Evolutionary conservation across 1,139 yeast genomes (phyloP).

Genomic region (Candida smagusa): DNA sequence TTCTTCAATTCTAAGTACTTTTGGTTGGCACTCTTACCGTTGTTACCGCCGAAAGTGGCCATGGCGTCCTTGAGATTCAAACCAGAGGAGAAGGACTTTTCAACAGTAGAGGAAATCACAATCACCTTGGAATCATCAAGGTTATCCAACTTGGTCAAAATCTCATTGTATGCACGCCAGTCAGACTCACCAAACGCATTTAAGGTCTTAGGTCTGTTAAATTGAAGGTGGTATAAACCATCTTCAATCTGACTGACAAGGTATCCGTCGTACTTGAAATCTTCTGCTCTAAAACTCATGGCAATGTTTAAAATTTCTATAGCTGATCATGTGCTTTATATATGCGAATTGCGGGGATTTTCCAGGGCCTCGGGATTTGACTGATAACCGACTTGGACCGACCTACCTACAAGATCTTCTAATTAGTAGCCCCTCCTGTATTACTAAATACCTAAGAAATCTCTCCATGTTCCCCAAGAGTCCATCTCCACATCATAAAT

Average conservation of each 20-base stretch:
- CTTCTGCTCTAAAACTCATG: constrained; percentile 32
- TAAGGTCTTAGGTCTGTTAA: constrained; percentile 59
- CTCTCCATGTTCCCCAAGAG: constrained; percentile 41
- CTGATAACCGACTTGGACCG: no score
- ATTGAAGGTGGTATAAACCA: constrained; percentile 57
- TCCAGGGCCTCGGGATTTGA: no score
- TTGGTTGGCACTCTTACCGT: constrained; percentile 7
- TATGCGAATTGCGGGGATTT: no score
- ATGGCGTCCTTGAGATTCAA: constrained; percentile 52
- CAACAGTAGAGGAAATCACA: constrained; percentile 53
- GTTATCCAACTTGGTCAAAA: constrained; percentile 46
- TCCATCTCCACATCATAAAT: constrained; percentile 58
- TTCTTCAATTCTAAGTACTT: constrained; percentile 27
- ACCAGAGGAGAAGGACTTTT: constrained; percentile 63
- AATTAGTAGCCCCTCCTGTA: not conserved
- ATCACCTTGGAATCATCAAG: constrained; percentile 51
- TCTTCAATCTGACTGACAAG: constrained; percentile 39
- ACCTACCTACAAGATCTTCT: no score
- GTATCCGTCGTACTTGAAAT: constrained; percentile 35
- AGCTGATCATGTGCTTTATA: no score
- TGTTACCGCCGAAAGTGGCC: constrained; percentile 9
- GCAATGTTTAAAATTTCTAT: no score
- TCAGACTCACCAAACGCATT: constrained; percentile 56
- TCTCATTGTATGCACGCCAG: constrained; percentile 55
- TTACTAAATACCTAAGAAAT: constrained; percentile 33